Evolutionary conservation across 2,329 filamentous ascomycete species (phyloP).

Genomic region (Phialophora tarda): DNA sequence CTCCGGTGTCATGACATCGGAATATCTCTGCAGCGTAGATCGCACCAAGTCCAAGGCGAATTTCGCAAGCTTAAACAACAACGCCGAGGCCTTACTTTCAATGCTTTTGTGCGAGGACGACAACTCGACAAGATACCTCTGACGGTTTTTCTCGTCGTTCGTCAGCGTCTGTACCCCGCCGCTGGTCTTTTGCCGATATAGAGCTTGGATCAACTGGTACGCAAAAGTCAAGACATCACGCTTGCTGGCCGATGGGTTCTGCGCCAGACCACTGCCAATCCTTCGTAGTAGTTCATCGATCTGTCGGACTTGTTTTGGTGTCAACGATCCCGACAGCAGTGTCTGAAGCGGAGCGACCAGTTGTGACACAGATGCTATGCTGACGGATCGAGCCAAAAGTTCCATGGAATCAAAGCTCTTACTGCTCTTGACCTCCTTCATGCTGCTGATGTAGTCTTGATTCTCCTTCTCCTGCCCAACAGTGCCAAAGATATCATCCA

Average conservation of each 20-base stretch:
- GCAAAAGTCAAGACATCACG: constrained; percentile 90
- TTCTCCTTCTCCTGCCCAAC: constrained; percentile 96
- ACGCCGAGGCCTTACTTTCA: constrained; percentile 60
- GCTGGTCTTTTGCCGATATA: constrained; percentile 69
- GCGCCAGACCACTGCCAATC: constrained; percentile 79
- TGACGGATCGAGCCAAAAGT: constrained; percentile 80
- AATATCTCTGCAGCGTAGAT: constrained; percentile 83
- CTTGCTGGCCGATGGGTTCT: constrained; percentile 78
- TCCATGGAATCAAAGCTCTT: constrained; percentile 99
- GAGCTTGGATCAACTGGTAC: constrained; percentile 89
- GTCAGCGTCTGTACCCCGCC: constrained; percentile 45
- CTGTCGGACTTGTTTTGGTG: constrained; percentile 81
- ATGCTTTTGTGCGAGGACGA: constrained; percentile 71
- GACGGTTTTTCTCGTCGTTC: constrained; percentile 64
- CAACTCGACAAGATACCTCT: constrained; percentile 77
- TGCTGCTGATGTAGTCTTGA: constrained; percentile 90
- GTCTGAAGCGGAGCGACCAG: constrained; percentile 79
- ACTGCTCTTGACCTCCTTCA: constrained; percentile 97
- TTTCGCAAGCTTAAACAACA: constrained; percentile 83
- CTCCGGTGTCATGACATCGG: constrained; percentile 74
- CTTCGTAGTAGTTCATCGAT: constrained; percentile 86
- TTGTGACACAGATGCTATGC: constrained; percentile 72
- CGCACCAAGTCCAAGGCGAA: constrained; percentile 89
- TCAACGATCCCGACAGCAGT: constrained; percentile 81
- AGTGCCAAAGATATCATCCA: constrained; percentile 96